Conservation (phyloP, 805 yeast genomes). For the Ogataea nonfermentans region DNA sequence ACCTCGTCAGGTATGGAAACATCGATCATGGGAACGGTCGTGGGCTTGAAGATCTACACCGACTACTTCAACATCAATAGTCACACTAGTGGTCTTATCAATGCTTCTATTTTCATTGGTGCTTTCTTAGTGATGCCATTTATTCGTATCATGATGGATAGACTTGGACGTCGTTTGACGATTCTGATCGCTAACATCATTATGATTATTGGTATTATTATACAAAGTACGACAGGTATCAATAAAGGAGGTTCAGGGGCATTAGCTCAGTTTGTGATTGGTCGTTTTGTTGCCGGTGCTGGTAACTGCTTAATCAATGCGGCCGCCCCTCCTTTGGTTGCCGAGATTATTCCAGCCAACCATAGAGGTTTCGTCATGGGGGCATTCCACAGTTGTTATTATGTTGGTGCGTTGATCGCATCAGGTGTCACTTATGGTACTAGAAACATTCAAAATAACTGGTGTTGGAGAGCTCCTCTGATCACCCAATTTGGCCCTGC, state of each 20-base stretch:
- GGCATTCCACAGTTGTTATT: slow-evolving; percentile 46
- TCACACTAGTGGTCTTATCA: slow-evolving; percentile 9
- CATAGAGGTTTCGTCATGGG: slow-evolving; percentile 40
- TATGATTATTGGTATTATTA: slow-evolving; percentile 51
- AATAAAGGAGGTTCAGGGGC: slow-evolving; percentile 27
- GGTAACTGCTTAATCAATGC: slow-evolving; percentile 41
- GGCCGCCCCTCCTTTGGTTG: slow-evolving; percentile 44
- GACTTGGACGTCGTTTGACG: slow-evolving; percentile 56
- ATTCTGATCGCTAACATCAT: slow-evolving; percentile 49
- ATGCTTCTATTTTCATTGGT: slow-evolving; percentile 12
- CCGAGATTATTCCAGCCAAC: slow-evolving; percentile 46
- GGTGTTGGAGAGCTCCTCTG: slow-evolving; percentile 54
- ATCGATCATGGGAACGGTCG: slow-evolving; percentile 8
- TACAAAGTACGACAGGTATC: slow-evolving; percentile 39
- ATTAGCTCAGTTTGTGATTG: slow-evolving; percentile 35
- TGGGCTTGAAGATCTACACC: slow-evolving; percentile 11
- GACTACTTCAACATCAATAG: slow-evolving; percentile 13
- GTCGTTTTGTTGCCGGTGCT: slow-evolving; percentile 46
- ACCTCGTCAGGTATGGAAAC: slow-evolving; percentile 15
- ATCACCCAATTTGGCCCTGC: slow-evolving; percentile 36
- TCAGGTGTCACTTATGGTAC: slow-evolving; percentile 46
- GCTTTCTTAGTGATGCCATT: slow-evolving; percentile 8
- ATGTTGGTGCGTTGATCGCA: slow-evolving; percentile 43
- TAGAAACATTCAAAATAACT: slow-evolving; percentile 36
- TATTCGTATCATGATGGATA: slow-evolving; percentile 5